Base-by-base conservation (phyloP, 257 asterid genomes). In the Petrea volubilis region DNA sequence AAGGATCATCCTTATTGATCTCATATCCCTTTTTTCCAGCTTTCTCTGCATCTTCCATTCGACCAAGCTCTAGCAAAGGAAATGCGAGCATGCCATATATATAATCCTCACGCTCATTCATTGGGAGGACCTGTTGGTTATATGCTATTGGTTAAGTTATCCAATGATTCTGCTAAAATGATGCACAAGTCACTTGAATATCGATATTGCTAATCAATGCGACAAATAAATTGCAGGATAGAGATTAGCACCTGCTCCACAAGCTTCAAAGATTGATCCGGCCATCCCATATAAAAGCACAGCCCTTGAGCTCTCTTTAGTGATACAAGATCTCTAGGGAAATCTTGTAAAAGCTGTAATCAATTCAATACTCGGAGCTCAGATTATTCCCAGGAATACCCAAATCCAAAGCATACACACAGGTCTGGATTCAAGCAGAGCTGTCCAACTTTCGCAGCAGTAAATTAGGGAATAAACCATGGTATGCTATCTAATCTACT, bases 81-180 rank as follows among this genome's bases (percentile, higher is more conserved):
- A 94, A 94, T 18, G 98, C 98, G 64, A 89, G 95, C 97, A 94
- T 86, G 63, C 98, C 96, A 58, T 94, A 85, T 70, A 94, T 81
- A 75, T 85, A 94, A 40, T 84, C 86, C 73, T 82, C 88, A 43
- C 55, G 68, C 61, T 76, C 88, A 77, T 94, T 94, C 34, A 72
- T 40, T 43, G 91, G 86, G 43, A 94, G 82, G 51, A 94, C 96
- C 98, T 94, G 88, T 71, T 21, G 50, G 60, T 65, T 36, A 68
- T 17, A 67, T 59, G 69, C 46, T 51, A 76, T 36, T 27, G 18
- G 34, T 64, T 38, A 20, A 28, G 46, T 49, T 25, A 49, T 44
- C n/a, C 29, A 17, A 50, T 33, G 44, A 11, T 14, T 68, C 33
- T 20, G 29, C 60, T 29, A 49, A 71, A 43, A 36, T 62, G 21